Conservation (phyloP, 108 stramenopile species). For the Cyclotella sp. region DNA sequence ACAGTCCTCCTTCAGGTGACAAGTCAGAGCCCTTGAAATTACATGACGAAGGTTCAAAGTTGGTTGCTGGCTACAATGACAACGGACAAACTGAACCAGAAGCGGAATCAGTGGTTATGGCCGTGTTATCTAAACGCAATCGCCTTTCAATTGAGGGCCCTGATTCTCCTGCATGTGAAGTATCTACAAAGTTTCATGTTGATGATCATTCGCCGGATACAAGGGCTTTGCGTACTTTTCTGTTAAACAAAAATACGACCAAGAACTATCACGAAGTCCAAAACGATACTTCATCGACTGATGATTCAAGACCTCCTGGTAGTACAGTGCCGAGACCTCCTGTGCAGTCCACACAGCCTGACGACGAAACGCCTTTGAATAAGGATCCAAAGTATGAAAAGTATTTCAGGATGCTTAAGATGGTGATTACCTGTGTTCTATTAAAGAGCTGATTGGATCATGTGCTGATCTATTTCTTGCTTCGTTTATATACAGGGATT, state of each 20-base stretch:
- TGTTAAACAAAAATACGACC: too few relatives aligned
- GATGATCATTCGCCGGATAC: too few relatives aligned
- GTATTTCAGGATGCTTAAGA: slow-evolving; percentile 70
- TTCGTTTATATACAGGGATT: neutral
- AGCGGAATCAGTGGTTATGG: slow-evolving; percentile 13
- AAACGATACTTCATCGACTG: too few relatives aligned
- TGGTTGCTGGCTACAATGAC: neutral
- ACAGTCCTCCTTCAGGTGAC: slow-evolving; percentile 15
- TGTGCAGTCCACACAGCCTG: neutral
- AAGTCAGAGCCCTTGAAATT: too few relatives aligned
- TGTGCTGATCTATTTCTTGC: neutral
- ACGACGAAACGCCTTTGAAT: slow-evolving; percentile 40
- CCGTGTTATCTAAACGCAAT: slow-evolving; percentile 19
- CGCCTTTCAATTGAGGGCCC: neutral
- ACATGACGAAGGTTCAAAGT: too few relatives aligned
- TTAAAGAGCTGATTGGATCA: neutral
- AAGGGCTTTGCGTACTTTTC: too few relatives aligned
- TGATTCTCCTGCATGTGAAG: too few relatives aligned
- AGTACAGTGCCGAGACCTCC: neutral
- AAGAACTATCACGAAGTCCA: too few relatives aligned
- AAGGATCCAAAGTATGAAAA: slow-evolving; percentile 76
- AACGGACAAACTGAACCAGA: slow-evolving; percentile 10
- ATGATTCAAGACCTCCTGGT: neutral
- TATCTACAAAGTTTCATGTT: too few relatives aligned
- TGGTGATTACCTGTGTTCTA: slow-evolving; percentile 5